These are phyloP conservation scores for Stachybotrys chartarum DNA, from an alignment of 2,329 filamentous ascomycete species.

Conservation along the genomic window DNA sequence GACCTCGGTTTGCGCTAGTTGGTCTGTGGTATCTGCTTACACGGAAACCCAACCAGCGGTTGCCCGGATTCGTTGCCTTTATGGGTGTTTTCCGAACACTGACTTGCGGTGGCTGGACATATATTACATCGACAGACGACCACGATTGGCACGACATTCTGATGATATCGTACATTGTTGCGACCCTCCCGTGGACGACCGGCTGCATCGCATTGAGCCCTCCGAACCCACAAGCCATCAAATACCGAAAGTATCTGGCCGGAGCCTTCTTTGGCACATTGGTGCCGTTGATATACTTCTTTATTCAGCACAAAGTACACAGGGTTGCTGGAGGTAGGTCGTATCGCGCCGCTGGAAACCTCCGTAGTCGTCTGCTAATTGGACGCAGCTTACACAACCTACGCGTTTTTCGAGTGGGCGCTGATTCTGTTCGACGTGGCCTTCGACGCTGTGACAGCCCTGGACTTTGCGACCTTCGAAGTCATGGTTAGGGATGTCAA, in stretches of 20 bases:
- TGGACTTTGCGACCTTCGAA: constrained; percentile 88
- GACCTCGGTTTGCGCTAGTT: constrained; percentile 85
- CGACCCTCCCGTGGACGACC: constrained; percentile 89
- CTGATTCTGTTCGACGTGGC: constrained; percentile 91
- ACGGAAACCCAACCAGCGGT: constrained; percentile 61
- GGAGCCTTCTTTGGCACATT: constrained; percentile 84
- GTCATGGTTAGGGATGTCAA: constrained; percentile 82
- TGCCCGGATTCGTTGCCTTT: constrained; percentile 75
- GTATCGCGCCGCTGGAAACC: constrained; percentile 1
- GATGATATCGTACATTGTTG: constrained; percentile 96
- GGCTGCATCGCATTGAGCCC: constrained; percentile 87
- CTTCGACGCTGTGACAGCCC: constrained; percentile 88
- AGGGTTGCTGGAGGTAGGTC: constrained; percentile 80
- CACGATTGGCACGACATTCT: constrained; percentile 99
- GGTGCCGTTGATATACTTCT: constrained; percentile 88
- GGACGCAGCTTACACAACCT: constrained; percentile 80
- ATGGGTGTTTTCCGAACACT: constrained; percentile 83
- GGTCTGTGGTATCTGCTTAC: constrained; percentile 89
- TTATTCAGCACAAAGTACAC: constrained; percentile 98
- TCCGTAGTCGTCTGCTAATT: constrained; percentile 4
- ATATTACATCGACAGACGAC: constrained; percentile 95
- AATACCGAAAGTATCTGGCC: constrained; percentile 81
- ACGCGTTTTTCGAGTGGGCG: constrained; percentile 97
- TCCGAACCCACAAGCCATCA: constrained; percentile 72
- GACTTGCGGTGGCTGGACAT: constrained; percentile 96